Base-by-base conservation (phyloP, 2,329 filamentous ascomycete genomes). In the Epichloe aotearoae region DNA sequence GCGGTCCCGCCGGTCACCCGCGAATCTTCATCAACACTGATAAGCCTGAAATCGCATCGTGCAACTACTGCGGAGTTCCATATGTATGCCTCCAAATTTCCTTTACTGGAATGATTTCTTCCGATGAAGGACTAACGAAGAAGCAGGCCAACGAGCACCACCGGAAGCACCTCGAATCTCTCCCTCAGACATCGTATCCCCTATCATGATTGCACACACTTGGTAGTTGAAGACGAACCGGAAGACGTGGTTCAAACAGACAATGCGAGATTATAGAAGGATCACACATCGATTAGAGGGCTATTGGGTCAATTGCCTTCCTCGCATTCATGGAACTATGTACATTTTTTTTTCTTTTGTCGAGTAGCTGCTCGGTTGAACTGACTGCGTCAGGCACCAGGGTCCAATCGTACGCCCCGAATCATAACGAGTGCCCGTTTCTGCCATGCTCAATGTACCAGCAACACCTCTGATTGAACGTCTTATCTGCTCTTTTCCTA, bases 11-110 rank as follows among this genome's bases (percentile, higher is more conserved):
- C 50, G 93, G 93, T 42, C 93, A 98, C 69, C 93, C 93, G 47
- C 80, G 81, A 63, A 85, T 98, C 71, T 98, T 89, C 68, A 98
- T 98, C 79, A 98, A 98, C 72, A 84, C 86, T 58, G 93, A 98
- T 72, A 97, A 96, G 77, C 87, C 93, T 42, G 83, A 97, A 74
- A 95, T 98, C 62, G 80, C 81, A 69, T 75, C 75, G 66, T 98
- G 93, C 76, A 84, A 79, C 63, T 98, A 98, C 74, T 98, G 93
- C 66, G 93, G 93, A 49, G 67, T 93, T 58, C 93, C 93, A 60
- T 98, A 83, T 66, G 93, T 97, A 78, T 66, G 90, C 70, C 10
- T 43, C n/a, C 12, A 11, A 11, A 26, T 8, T 34, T 6, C 26
- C 20, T 49, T 15, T 43, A 36, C 14, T 44, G 17, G 15, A 7